Percentiles rank a stretch among this genome's conserved stretches.
Evolutionary conservation across 169 alveolate species (phyloP).

Genomic region (Cryptosporidium ryanae): DNA sequence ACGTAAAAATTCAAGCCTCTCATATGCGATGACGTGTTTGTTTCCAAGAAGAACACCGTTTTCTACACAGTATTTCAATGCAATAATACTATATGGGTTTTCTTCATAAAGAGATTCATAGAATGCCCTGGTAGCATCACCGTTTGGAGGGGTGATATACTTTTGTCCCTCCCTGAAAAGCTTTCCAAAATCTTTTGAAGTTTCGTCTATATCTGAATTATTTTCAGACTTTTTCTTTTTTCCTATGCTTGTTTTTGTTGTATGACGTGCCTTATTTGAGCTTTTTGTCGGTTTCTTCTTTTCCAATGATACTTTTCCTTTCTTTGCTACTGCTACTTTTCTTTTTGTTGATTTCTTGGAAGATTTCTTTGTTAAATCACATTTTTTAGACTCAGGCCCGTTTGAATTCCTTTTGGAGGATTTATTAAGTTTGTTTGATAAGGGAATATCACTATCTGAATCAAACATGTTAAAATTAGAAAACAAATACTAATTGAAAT

Average conservation of each 20-base stretch:
- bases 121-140: constrained; percentile 92
- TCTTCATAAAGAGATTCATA: constrained; percentile 89
- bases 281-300: neutral
- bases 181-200: constrained; percentile 80
- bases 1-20: constrained; percentile 33
- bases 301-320: constrained; percentile 1
- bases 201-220: constrained; percentile 76
- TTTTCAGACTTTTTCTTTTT: constrained; percentile 5
- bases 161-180: constrained; percentile 88
- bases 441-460: constrained; percentile 34
- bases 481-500: neutral
- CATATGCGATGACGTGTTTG: constrained; percentile 23
- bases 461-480: constrained; percentile 20
- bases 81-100: constrained; percentile 89
- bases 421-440: constrained; percentile 20
- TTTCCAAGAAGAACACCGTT: constrained; percentile 51
- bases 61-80: constrained; percentile 82
- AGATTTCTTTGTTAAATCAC: constrained; percentile 1
- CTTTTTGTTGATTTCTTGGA: constrained; percentile 34
- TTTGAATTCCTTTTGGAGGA: neutral
- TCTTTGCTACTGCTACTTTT: neutral
- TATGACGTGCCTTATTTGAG: neutral
- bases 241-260: neutral
- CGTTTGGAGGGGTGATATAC: constrained; percentile 90
- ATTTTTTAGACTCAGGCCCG: neutral